A percentile compares a stretch with the other conserved stretches of the same genome.
Conservation (phyloP, 2,329 filamentous ascomycete genomes). For the Rutstroemia sp. region DNA sequence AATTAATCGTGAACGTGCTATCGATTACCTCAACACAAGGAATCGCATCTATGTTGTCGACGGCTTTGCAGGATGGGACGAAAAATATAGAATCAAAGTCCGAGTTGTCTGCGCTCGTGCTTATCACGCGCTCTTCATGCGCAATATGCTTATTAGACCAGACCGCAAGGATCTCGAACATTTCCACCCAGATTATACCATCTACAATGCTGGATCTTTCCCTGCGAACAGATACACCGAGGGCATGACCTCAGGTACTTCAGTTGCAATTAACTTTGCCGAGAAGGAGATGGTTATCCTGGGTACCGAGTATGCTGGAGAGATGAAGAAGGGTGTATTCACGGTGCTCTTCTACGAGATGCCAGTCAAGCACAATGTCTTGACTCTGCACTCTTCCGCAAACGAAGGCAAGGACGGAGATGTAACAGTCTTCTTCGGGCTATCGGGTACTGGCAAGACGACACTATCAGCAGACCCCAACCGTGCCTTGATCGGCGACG, state of each 20-base stretch:
- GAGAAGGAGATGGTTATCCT: constrained; percentile 99
- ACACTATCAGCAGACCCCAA: constrained; percentile 96
- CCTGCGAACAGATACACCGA: constrained; percentile 96
- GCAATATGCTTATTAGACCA: constrained; percentile 99
- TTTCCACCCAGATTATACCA: constrained; percentile 99
- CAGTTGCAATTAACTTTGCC: constrained; percentile 96
- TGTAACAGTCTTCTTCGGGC: constrained; percentile 98
- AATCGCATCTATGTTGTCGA: constrained; percentile 99
- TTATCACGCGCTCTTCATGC: constrained; percentile 99
- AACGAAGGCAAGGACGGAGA: constrained; percentile 94
- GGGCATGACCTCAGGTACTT: constrained; percentile 97
- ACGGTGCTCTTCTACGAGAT: constrained; percentile 99
- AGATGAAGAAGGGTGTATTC: constrained; percentile 98
- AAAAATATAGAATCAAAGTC: constrained; percentile 95
- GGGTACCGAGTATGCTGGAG: constrained; percentile 95
- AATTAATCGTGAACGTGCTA: constrained; percentile 97
- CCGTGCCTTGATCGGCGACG: constrained; percentile 92
- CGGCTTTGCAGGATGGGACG: constrained; percentile 96
- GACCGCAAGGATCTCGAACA: constrained; percentile 84
- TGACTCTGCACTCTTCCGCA: constrained; percentile 96
- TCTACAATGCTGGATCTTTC: constrained; percentile 99
- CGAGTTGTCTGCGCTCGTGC: constrained; percentile 97
- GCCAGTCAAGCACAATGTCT: constrained; percentile 98
- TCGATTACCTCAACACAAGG: constrained; percentile 98
- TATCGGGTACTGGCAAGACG: constrained; percentile 98